Evolutionary conservation across 768 basidiomycete genomes (phyloP).

Genomic region (Rhizopogon vinicolor): DNA sequence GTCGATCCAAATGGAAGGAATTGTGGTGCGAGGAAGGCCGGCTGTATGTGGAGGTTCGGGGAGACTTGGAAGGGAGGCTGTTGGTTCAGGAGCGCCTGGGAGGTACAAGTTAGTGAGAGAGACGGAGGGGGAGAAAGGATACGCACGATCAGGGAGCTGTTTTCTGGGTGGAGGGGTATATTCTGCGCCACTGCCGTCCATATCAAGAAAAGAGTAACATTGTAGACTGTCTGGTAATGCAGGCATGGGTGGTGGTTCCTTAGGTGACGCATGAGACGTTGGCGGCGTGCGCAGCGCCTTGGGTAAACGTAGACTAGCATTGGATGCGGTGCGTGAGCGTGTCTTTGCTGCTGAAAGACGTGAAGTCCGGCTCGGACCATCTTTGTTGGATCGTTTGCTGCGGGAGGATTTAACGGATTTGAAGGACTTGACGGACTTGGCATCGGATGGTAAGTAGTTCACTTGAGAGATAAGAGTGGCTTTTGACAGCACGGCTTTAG

Average conservation of each 20-base stretch:
- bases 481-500: constrained; percentile 31
- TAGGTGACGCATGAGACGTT: constrained; percentile 30
- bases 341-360: constrained; percentile 61
- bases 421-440: constrained; percentile 19
- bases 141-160: constrained; percentile 11
- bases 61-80: constrained; percentile 8
- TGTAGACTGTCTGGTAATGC: constrained; percentile 14
- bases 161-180: constrained; percentile 21
- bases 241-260: constrained; percentile 26
- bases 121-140: neutral
- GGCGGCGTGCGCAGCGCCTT: constrained; percentile 25
- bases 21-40: constrained; percentile 13
- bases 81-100: constrained; percentile 14
- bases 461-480: constrained; percentile 25
- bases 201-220: constrained; percentile 29
- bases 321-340: constrained; percentile 59
- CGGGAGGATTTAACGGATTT: constrained; percentile 15
- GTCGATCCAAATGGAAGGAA: constrained; percentile 50
- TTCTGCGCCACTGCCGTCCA: constrained; percentile 28
- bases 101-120: neutral
- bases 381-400: constrained; percentile 20
- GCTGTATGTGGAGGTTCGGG: constrained; percentile 18
- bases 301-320: constrained; percentile 63
- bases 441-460: constrained; percentile 10
- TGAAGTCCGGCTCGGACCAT: constrained; percentile 29